Conservation (phyloP, 2,329 filamentous ascomycete genomes). For the Fusarium oxysporum region DNA sequence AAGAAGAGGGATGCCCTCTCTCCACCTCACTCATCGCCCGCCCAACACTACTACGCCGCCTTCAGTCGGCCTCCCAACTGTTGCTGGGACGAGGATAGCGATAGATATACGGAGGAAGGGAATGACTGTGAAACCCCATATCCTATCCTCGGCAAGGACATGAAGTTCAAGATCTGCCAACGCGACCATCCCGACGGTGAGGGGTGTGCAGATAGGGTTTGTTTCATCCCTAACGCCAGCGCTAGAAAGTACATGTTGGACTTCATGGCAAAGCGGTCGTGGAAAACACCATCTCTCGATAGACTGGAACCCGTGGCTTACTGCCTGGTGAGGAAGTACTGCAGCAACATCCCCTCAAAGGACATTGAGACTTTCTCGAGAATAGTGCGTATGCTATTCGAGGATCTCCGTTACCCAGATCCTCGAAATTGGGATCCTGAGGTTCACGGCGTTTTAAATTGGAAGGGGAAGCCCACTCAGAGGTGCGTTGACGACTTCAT, state of each 20-base stretch:
- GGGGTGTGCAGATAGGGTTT: not conserved
- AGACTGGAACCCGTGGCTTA: not conserved
- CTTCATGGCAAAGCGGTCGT: not conserved
- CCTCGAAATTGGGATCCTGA: not conserved
- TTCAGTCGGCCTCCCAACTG: not conserved
- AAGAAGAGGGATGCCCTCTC: not conserved
- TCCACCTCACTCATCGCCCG: not conserved
- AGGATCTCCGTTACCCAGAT: not conserved
- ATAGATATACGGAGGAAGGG: not conserved
- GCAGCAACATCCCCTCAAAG: not conserved
- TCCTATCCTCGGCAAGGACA: not conserved
- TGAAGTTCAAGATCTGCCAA: not conserved
- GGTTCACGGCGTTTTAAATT: conserved; percentile 10
- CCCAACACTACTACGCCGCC: conserved; percentile 4
- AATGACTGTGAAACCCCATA: accelerated
- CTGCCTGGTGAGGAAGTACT: not conserved
- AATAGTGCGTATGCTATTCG: not conserved
- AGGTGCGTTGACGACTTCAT: not conserved
- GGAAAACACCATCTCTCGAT: accelerated
- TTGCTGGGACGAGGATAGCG: not conserved
- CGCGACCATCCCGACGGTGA: not conserved
- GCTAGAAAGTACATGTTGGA: not conserved
- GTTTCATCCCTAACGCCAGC: conserved; percentile 4
- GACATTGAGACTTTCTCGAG: not conserved
- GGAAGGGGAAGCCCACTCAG: not conserved